A percentile compares a stretch with the other conserved stretches of the same genome.
phyloP scores from a whole-genome alignment of 345 rosid species.

The Turritis glabra region DNA sequence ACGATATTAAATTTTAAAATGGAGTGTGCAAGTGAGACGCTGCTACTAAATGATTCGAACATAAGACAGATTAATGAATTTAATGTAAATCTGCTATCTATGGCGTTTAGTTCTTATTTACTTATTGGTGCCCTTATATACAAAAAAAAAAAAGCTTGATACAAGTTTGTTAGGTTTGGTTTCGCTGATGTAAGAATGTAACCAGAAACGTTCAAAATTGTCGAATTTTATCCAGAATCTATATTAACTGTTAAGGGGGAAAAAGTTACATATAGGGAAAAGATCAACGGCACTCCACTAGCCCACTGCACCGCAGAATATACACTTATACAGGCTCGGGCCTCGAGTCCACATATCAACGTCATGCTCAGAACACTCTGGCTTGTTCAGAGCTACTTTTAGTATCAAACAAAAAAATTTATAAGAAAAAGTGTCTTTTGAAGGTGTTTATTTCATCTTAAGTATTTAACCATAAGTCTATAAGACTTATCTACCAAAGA shows the following conservation, averaged over 20 bases:
- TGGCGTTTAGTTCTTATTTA: too few species aligned
- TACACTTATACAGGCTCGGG: slow-evolving; percentile 18
- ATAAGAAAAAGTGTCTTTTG: background rate
- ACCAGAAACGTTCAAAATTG: background rate
- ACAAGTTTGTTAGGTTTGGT: slow-evolving; percentile 18
- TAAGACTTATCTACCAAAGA: background rate
- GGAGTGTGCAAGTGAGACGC: too few species aligned
- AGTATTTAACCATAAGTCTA: too few species aligned
- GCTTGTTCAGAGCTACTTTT: slow-evolving; percentile 10
- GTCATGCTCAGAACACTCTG: slow-evolving; percentile 18
- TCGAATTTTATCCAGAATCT: background rate
- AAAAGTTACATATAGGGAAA: background rate
- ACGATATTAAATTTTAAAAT: too few species aligned
- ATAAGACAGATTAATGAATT: too few species aligned
- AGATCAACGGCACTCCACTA: background rate
- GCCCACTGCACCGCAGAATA: background rate
- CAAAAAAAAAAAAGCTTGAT: too few species aligned
- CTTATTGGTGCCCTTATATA: background rate
- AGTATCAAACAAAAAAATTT: background rate
- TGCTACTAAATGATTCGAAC: too few species aligned
- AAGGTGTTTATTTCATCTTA: background rate
- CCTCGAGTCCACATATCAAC: slow-evolving; percentile 16
- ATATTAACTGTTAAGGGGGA: background rate
- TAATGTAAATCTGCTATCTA: too few species aligned
- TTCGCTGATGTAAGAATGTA: slow-evolving; percentile 4